Conservation (phyloP, 768 basidiomycete genomes). For the Mycena epipterygia region DNA sequence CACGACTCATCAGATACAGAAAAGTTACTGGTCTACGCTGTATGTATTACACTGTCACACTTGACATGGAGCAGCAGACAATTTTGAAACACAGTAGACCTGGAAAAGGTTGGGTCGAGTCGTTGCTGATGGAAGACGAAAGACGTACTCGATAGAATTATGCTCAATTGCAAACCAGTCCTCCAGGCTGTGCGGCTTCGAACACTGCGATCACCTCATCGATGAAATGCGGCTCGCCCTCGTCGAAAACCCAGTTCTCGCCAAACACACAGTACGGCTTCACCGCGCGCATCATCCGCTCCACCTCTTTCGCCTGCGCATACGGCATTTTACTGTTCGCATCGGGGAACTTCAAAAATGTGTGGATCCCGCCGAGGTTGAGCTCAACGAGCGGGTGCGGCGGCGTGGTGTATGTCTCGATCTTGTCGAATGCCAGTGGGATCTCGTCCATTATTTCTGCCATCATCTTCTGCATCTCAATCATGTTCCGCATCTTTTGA, state of each 20-base stretch:
- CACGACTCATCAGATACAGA: too few species aligned
- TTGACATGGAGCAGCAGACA: too few species aligned
- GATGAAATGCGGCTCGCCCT: neutral
- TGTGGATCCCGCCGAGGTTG: neutral
- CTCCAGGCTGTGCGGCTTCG: neutral
- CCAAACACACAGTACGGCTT: slow-evolving; percentile 10
- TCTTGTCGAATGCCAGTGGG: neutral
- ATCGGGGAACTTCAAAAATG: neutral
- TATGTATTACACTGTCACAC: too few species aligned
- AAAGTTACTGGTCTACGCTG: too few species aligned
- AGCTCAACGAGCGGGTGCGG: slow-evolving; percentile 6
- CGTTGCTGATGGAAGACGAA: too few species aligned
- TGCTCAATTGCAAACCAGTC: neutral
- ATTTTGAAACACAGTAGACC: too few species aligned
- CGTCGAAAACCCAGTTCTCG: neutral
- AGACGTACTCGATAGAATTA: too few species aligned
- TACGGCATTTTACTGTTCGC: neutral
- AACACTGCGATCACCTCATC: neutral
- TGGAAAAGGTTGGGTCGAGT: too few species aligned
- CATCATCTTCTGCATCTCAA: neutral
- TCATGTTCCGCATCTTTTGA: too few species aligned
- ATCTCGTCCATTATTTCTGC: neutral
- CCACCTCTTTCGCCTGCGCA: slow-evolving; percentile 4
- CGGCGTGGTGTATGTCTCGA: neutral
- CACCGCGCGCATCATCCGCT: slow-evolving; percentile 8